Percentiles rank a stretch among this genome's conserved stretches.
Evolutionary conservation across 2,329 filamentous ascomycete species (phyloP).

Genomic region (Stagonosporopsis chrysanthemi): DNA sequence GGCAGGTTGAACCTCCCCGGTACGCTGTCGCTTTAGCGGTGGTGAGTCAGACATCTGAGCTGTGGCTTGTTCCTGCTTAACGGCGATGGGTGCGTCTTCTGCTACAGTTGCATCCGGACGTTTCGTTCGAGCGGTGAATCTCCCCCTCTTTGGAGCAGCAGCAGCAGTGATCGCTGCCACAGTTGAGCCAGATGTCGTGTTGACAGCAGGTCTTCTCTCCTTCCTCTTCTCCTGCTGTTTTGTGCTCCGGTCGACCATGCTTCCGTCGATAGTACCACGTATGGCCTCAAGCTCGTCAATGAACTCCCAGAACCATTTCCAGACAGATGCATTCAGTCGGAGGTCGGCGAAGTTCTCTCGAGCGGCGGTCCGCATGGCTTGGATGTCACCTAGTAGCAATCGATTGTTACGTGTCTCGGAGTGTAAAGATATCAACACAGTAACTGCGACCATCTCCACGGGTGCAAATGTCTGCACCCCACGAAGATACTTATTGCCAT

Average conservation of each 20-base stretch:
- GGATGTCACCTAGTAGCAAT: constrained; percentile 43
- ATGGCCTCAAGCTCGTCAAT: constrained; percentile 38
- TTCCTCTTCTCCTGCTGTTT: neutral
- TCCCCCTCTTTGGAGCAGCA: constrained; percentile 13
- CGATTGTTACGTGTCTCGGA: constrained; percentile 36
- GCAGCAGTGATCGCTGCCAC: constrained; percentile 14
- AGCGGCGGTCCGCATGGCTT: constrained; percentile 31
- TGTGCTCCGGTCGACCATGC: constrained; percentile 22
- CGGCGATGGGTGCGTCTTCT: neutral
- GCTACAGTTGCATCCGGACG: neutral
- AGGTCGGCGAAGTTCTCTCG: constrained; percentile 42
- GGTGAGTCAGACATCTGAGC: neutral
- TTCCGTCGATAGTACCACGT: constrained; percentile 35
- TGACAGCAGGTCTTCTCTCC: neutral
- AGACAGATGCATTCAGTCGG: constrained; percentile 32
- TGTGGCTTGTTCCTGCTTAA: neutral
- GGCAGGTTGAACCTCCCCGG: constrained; percentile 1
- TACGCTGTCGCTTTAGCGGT: constrained; percentile 29
- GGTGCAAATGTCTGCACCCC: constrained; percentile 47
- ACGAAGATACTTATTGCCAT: constrained; percentile 33
- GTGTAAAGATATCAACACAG: constrained; percentile 45
- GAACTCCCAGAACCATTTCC: constrained; percentile 45
- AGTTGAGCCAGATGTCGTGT: constrained; percentile 6
- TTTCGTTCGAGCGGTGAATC: constrained; percentile 10
- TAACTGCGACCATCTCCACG: constrained; percentile 47